phyloP scores from a whole-genome alignment of 2,329 filamentous ascomycete species.

The Apiospora saccharicola region DNA sequence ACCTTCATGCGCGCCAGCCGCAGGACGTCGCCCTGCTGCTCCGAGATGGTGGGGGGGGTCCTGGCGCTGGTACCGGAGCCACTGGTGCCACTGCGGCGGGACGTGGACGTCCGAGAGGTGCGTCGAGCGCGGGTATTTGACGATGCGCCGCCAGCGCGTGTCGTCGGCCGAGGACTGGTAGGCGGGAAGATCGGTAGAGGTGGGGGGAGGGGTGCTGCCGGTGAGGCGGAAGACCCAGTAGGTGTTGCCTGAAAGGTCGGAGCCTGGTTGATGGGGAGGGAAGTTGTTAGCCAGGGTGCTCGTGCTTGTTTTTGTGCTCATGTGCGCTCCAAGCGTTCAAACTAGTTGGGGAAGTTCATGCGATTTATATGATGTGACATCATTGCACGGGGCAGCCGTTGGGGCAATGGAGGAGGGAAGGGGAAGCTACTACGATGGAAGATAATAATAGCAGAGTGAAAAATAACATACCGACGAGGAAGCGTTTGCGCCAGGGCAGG shows the following conservation, averaged over 20 bases:
- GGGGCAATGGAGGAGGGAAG: not conserved
- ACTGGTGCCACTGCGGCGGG: conserved; percentile 72
- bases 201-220: conserved; percentile 37
- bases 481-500: conserved; percentile 69
- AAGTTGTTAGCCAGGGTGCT: not conserved
- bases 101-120: conserved; percentile 64
- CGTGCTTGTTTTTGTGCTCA: not conserved
- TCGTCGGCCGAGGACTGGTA: conserved; percentile 35
- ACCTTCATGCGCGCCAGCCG: conserved; percentile 61
- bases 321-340: too few species aligned
- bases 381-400: not conserved
- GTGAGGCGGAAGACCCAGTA: conserved; percentile 72
- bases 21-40: conserved; percentile 61
- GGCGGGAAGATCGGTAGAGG: too few species aligned
- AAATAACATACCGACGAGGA: conserved; percentile 62
- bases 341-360: too few species aligned
- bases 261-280: conserved; percentile 50
- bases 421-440: not conserved
- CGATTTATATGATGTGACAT: not conserved
- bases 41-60: conserved; percentile 61
- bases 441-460: not conserved
- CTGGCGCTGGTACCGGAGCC: conserved; percentile 67
- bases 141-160: conserved; percentile 66
- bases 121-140: conserved; percentile 62
- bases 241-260: conserved; percentile 71